Base-by-base conservation (phyloP, 768 basidiomycete genomes). In the Asterophora parasitica region DNA sequence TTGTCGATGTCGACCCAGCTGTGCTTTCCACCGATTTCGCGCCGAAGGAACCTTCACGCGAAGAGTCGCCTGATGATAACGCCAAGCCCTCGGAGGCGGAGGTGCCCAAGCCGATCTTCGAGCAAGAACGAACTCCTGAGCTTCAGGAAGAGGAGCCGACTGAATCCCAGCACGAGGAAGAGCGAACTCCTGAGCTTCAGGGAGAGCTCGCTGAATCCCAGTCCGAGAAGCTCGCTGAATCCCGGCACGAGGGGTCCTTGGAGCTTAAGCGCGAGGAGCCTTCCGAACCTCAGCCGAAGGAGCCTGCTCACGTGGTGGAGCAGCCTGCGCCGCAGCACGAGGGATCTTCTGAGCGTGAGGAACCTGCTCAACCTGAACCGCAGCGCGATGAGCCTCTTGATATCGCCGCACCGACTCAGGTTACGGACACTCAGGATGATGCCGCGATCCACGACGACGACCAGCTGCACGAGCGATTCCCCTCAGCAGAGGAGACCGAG, bases 391-490 rank as follows among this genome's bases (percentile, higher is more conserved):
- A 37, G 28, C 30, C 32, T 19, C 23, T 16, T 23, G 28, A 46
- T 23, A 19, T 12, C 34, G 15, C 20, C 2, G 15, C 44, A 16
- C 11, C 50, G 17, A n/a, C 27, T 13, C 44, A 19, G 16, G 38
- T 46, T 8, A 16, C 19, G 12, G 34, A 37, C 9, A 41, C 39
- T 33, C 44, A 19, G 34, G 35, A 50, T 11, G 48, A 49, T 12
- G 38, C 19, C 26, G 19, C 1, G 26, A 12, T 13, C 19, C 4
- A 39, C 20, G 38, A 23, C 11, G n/a, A 26, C 6, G 20, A 39
- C 20, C 20, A 23, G 17, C n/a, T n/a, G n/a, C n/a, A n/a, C n/a
- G 7, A 1, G 16, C 17, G 13, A 11, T 19, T 23, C 20, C 7
- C 39, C 13, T 2, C 8, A 17, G 39, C 23, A 17, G 23, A n/a